Conservation (phyloP, 163 green algal genomes). For the Chlamydomonas reinhardtii region DNA sequence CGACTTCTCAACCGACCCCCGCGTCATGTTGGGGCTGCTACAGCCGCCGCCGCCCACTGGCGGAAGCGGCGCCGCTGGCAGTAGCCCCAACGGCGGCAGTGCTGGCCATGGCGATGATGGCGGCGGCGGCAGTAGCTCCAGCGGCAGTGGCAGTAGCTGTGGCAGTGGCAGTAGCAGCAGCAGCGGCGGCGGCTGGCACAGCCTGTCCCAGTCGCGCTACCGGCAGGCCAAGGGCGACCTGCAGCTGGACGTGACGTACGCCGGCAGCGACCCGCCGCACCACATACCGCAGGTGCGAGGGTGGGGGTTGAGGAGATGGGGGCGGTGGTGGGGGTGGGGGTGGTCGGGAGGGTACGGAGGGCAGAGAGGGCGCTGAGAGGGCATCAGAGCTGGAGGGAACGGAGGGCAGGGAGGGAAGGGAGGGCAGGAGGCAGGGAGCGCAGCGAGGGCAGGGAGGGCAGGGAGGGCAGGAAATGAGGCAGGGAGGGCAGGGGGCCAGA, state of each 20-base stretch:
- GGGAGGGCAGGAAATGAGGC: no score
- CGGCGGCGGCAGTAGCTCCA: no score
- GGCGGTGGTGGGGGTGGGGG: background rate
- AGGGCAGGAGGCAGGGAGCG: no score
- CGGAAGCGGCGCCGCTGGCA: background rate
- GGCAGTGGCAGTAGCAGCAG: background rate
- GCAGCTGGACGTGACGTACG: slow-evolving; percentile 63
- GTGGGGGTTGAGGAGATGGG: background rate
- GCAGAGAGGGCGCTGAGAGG: no score
- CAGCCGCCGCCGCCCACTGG: background rate
- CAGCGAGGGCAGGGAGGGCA: no score
- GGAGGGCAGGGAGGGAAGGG: no score
- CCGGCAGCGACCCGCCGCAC: slow-evolving; percentile 20
- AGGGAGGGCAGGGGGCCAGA: no score
- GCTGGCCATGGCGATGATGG: no score
- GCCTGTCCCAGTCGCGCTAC: slow-evolving; percentile 43
- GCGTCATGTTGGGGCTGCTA: slow-evolving; percentile 7
- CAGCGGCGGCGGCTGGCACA: slow-evolving; percentile 37
- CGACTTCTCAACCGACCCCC: slow-evolving; percentile 47
- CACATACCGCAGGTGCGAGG: slow-evolving; percentile 45
- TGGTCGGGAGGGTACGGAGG: background rate
- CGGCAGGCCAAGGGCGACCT: slow-evolving; percentile 52
- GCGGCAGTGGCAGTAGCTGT: background rate
- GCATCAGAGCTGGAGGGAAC: no score
- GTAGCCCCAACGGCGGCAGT: background rate